Base-by-base conservation (phyloP, 371 early-diverging fungal genomes). In the Mucor saturninus region DNA sequence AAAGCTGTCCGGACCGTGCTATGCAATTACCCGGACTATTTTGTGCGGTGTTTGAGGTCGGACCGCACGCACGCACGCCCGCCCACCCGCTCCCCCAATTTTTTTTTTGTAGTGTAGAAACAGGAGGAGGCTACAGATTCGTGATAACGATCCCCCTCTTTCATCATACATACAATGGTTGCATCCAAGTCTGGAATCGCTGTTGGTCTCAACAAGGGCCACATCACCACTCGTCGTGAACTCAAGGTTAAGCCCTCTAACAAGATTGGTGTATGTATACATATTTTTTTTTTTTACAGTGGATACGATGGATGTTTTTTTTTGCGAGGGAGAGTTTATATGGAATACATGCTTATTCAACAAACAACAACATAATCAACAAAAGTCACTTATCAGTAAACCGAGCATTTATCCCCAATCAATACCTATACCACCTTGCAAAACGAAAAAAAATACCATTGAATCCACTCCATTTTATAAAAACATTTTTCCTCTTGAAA, bases 211-310 rank as follows among this genome's bases (percentile, higher is more conserved):
- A 95, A 92, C 89, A 85, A 86, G 73, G 95, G 95, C 60, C 95
- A 91, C 89, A 83, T 91, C 87, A 90, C 91, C 77, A 88, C 96
- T 64, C 84, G 80, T 68, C 92, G 93, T 67, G 89, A 84, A 70
- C 81, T 90, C 74, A 85, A 87, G 83, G 82, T 79, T 49, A 92
- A 94, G 85, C 91, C 91, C 62, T 83, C 90, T 67, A 81, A 89
- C 86, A 81, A 86, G 77, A 95, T 93, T 86, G 94, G 94, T 65
- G 95, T 94, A 86, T 79, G 93, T 89, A 81, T 75, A 42, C 11
- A 42, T 35, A 35, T 35, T 35, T 42, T 14, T 42, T 42, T 42
- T 72, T 66, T 68, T 59, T 64, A 26, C 21, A 21, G 21, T 21
- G 21, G 59, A 67, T 60, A 61, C 50, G 54, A 71, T 74, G 68